A percentile compares a stretch with the other conserved stretches of the same genome.
phyloP scores from a whole-genome alignment of 352 stramenopile species.

The Peronospora belbahrii region DNA sequence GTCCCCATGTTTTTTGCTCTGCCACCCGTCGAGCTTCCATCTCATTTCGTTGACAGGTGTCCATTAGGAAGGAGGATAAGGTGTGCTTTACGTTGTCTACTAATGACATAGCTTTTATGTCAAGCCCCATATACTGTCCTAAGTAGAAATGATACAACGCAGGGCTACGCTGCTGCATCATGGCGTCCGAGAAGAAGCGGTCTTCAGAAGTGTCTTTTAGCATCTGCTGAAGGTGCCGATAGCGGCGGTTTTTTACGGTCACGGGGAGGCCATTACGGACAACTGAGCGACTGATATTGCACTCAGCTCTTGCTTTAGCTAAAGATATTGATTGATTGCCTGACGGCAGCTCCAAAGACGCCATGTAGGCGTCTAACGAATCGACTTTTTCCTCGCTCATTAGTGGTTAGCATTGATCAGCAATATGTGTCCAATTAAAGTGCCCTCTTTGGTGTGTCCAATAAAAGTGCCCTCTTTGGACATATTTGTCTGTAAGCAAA shows the following conservation, averaged over 20 bases:
- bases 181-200: conserved; percentile 71
- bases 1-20: conserved; percentile 57
- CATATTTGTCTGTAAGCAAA: too few relatives aligned
- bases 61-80: conserved; percentile 65
- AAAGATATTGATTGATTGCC: conserved; percentile 1
- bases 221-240: conserved; percentile 60
- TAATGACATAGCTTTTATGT: background rate
- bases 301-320: conserved; percentile 7
- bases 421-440: conserved; percentile 10
- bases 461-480: too few relatives aligned
- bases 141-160: conserved; percentile 82
- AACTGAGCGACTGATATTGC: conserved; percentile 1
- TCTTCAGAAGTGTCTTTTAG: conserved; percentile 25
- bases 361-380: conserved; percentile 79
- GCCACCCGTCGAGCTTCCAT: conserved; percentile 50
- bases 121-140: conserved; percentile 45
- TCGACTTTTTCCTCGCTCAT: conserved; percentile 34
- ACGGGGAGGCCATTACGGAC: conserved; percentile 1
- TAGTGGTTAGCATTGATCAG: background rate
- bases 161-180: conserved; percentile 74
- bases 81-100: conserved; percentile 3
- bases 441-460: too few relatives aligned
- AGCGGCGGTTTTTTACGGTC: conserved; percentile 66
- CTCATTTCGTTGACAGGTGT: conserved; percentile 55
- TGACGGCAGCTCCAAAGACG: conserved; percentile 35